Conservation (phyloP, 2,329 filamentous ascomycete genomes). For the Alternaria ventricosa region DNA sequence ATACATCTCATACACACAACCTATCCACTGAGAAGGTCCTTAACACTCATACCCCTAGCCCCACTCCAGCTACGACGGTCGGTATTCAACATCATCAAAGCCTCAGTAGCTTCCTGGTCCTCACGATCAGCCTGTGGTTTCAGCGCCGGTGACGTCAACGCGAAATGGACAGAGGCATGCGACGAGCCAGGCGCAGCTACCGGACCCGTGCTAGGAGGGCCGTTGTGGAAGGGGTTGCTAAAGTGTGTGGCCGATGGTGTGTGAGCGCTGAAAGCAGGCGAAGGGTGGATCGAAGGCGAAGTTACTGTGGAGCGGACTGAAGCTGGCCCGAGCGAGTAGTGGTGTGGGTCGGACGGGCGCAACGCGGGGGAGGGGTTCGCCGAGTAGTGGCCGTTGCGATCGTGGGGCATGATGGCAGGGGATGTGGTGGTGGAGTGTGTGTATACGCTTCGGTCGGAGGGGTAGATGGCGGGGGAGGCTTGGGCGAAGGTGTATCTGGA, state of each 20-base stretch:
- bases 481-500: constrained; percentile 35
- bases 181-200: constrained; percentile 30
- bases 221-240: constrained; percentile 38
- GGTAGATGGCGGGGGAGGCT: constrained; percentile 44
- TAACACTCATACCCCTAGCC: constrained; percentile 54
- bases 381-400: constrained; percentile 54
- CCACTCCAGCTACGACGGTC: constrained; percentile 66
- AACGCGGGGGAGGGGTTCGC: constrained; percentile 50
- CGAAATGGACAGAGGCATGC: constrained; percentile 35
- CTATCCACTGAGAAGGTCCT: constrained; percentile 52
- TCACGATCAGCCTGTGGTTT: constrained; percentile 48
- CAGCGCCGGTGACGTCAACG: constrained; percentile 46
- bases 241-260: constrained; percentile 38
- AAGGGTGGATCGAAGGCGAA: constrained; percentile 44
- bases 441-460: constrained; percentile 47
- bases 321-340: constrained; percentile 54
- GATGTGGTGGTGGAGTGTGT: constrained; percentile 50
- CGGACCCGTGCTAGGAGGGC: constrained; percentile 32
- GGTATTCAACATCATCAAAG: constrained; percentile 84
- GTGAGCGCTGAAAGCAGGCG: constrained; percentile 52
- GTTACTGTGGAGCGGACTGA: constrained; percentile 46
- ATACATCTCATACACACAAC: background rate
- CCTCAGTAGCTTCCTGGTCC: constrained; percentile 80
- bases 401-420: constrained; percentile 45
- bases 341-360: constrained; percentile 55